Conservation (phyloP, 2,329 filamentous ascomycete species). For the Pseudogymnoascus sp. region DNA sequence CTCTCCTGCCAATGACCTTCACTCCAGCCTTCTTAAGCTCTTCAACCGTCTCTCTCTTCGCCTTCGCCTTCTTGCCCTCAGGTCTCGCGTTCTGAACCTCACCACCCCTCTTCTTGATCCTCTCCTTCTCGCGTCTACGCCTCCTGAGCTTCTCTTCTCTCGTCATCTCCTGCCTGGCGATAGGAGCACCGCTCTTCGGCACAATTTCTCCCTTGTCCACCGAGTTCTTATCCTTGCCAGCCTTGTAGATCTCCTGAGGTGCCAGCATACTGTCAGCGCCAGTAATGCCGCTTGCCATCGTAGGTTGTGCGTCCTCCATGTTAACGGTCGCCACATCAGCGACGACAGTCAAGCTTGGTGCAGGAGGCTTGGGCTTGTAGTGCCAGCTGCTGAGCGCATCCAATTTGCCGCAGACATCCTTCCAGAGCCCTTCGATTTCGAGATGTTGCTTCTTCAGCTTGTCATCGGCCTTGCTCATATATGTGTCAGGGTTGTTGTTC, state of each 20-base stretch:
- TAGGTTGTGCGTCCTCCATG: conserved; percentile 93
- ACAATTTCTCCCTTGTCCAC: conserved; percentile 64
- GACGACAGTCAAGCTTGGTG: conserved; percentile 76
- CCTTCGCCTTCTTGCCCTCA: conserved; percentile 52
- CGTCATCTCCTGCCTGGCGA: conserved; percentile 78
- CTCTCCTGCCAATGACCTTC: conserved; percentile 85
- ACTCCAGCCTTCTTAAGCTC: conserved; percentile 76
- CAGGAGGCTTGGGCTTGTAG: conserved; percentile 83
- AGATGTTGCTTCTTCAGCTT: conserved; percentile 74
- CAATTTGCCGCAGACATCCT: conserved; percentile 68
- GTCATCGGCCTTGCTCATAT: conserved; percentile 74
- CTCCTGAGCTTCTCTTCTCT: conserved; percentile 75
- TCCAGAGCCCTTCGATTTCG: conserved; percentile 79
- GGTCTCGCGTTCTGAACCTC: conserved; percentile 40
- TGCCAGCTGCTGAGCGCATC: conserved; percentile 90
- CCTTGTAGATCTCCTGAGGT: conserved; percentile 87
- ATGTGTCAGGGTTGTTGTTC: conserved; percentile 66
- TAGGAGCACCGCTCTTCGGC: conserved; percentile 66
- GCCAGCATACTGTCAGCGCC: conserved; percentile 70
- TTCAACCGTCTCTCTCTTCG: conserved; percentile 42
- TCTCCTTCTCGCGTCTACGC: conserved; percentile 78
- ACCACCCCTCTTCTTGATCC: conserved; percentile 61
- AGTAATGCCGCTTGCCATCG: conserved; percentile 66
- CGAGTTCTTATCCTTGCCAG: conserved; percentile 54
- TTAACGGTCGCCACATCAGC: conserved; percentile 83